Evolutionary conservation across 768 basidiomycete genomes (phyloP), one percentile per base, ranked within the genome.

Genomic region (Royoungia palumana): DNA sequence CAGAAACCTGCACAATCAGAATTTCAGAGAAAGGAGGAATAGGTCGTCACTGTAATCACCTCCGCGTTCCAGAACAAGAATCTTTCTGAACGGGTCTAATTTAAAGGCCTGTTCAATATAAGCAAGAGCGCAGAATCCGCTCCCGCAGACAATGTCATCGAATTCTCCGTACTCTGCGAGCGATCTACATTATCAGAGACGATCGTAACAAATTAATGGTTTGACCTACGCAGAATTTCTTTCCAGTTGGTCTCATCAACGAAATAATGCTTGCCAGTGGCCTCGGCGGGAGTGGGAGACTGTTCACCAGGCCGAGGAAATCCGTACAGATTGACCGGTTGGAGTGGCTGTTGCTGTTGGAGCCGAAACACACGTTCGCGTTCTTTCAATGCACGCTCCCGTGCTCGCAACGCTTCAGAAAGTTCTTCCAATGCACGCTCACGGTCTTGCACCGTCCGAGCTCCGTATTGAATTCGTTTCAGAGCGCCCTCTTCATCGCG

Each of bases 1-100:
- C 51, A 53, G 19, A 50, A 35, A 16, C 35, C 51, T 53, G 34
- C n/a, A 11, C 12, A 16, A 30, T 42, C 28, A 43, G 41, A 48
- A n/a, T n/a, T n/a, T n/a, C n/a, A n/a, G n/a, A 8, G 9, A 11
- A 20, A 19, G 7, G 21, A 8, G 11, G 24, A 5, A 34, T 21
- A 22, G 14, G 4, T 16, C 17, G 3, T 25, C 14, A 2, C 9
- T 27, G 16, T 2, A 32, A 32, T 40, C 28, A 51, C 52, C 45
- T 28, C 57, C 46, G 16, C 57, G 50, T 27, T 58, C 57, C 12
- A 50, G 52, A 11, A 58, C 38, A 34, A 58, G 56, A n/a, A 58
- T 59, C 47, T 36, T 50, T 35, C 57, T 42, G 35, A 32, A 35
- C 13, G 57, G 57, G 17, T 58, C 19, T 28, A 51, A 22, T 35